phyloP scores from a whole-genome alignment of 495 filamentous ascomycete genomes.

The Aspergillus hancockii region DNA sequence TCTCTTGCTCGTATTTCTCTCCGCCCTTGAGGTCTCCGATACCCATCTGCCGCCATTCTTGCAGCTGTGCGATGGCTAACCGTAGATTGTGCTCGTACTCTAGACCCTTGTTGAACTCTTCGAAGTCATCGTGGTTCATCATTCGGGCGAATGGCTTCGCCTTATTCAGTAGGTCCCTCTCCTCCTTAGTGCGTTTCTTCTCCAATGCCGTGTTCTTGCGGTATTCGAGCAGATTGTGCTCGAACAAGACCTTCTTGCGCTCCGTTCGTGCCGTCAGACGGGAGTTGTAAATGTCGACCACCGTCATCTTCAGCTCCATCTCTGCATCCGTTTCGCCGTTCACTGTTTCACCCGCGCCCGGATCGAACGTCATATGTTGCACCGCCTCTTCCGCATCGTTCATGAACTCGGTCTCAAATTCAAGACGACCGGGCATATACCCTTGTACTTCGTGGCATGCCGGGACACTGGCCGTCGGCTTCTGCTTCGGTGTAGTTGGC shows the following conservation, averaged over 20 bases:
- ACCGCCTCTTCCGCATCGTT: conserved; percentile 99
- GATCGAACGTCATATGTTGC: conserved; percentile 96
- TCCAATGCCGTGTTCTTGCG: conserved; percentile 81
- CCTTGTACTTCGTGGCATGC: conserved; percentile 97
- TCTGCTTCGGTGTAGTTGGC: conserved; percentile 85
- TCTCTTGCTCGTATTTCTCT: conserved; percentile 94
- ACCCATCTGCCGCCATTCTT: conserved; percentile 87
- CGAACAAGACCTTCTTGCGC: conserved; percentile 94
- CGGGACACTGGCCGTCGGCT: conserved; percentile 90
- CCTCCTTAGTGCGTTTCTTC: conserved; percentile 95
- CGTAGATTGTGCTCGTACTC: conserved; percentile 89
- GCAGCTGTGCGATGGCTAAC: conserved; percentile 84
- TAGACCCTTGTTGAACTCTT: conserved; percentile 77
- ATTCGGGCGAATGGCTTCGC: conserved; percentile 94
- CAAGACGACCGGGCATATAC: conserved; percentile 96
- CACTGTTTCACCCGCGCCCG: conserved; percentile 86
- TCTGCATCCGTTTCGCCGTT: conserved; percentile 89
- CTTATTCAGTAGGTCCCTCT: conserved; percentile 84
- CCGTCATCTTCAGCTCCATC: conserved; percentile 94
- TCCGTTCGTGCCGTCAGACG: conserved; percentile 89
- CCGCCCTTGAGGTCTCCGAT: conserved; percentile 82
- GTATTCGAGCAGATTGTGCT: conserved; percentile 91
- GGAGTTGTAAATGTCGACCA: conserved; percentile 98
- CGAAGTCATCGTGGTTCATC: conserved; percentile 93
- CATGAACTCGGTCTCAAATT: conserved; percentile 96